Evolutionary conservation across 2,329 filamentous ascomycete species (phyloP), one percentile per base, ranked within the genome.

Genomic region (Rhynchosporium agropyri): DNA sequence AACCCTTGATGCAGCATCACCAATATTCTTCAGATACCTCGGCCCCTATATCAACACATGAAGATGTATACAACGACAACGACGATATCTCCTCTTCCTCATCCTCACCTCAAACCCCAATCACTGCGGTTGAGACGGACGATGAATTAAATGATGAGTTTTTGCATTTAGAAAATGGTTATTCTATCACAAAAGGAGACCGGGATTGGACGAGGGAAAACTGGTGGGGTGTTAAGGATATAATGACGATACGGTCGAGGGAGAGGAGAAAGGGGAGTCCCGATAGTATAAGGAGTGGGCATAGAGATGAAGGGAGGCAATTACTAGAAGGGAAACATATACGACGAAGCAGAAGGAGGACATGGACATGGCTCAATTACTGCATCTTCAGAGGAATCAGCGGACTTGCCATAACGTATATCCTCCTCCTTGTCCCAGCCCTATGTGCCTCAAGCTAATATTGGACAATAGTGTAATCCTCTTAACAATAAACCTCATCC

Each of bases 351-450:
- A 63, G 49, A 54, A 66, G 55, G 46, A 66, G 65, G 36, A 63
- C 48, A 31, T 69, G 70, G 48, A 63, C 48, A 31, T 69, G 70
- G 48, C 67, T 65, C 36, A 72, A 69, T 68, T 75, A 73, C 66
- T 67, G 74, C 8, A 70, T 76, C 12, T 76, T 75, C 60, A 71
- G 76, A 40, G 74, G 74, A 20, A 73, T 78, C 57, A 75, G 74
- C 69, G 74, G 73, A 6, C 70, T 76, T 36, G 69, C 69, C 9
- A 67, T 78, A 15, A 58, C 78, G 77, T 79, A 71, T 65, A 76
- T 74, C 56, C 46, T 29, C 40, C 26, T 20, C 20, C 20, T 20
- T 20, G 20, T 20, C 20, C 20, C 20, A 20, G 20, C 20, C 1
- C 20, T 20, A 20, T 20, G 20, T 20, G 20, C 20, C 20, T 20